These are phyloP conservation scores for Phytopythium chamaehyphon DNA, from an alignment of 352 stramenopile genomes.

Conservation along the genomic window DNA sequence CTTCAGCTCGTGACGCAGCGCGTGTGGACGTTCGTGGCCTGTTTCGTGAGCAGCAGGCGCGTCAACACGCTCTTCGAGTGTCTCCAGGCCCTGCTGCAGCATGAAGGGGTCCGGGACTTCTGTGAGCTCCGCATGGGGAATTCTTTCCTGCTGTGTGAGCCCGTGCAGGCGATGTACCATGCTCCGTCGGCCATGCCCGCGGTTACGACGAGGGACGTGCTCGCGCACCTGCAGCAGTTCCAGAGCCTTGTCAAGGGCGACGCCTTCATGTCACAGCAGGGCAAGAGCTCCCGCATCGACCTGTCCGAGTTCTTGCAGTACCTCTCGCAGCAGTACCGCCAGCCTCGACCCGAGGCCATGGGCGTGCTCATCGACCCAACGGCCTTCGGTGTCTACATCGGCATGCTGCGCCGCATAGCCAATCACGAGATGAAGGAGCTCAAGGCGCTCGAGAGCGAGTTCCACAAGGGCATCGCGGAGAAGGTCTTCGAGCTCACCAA, in stretches of 20 bases:
- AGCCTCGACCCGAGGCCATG: slow-evolving; percentile 58
- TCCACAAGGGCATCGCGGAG: slow-evolving; percentile 71
- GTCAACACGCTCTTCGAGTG: slow-evolving; percentile 78
- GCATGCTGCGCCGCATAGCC: slow-evolving; percentile 64
- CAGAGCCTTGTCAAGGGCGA: slow-evolving; percentile 59
- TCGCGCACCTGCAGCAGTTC: slow-evolving; percentile 62
- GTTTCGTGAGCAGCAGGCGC: slow-evolving; percentile 65
- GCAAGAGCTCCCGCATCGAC: slow-evolving; percentile 48
- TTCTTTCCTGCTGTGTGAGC: slow-evolving; percentile 73
- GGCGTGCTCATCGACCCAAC: slow-evolving; percentile 57
- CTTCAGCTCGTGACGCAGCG: slow-evolving; percentile 66
- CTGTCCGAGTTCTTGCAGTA: slow-evolving; percentile 69
- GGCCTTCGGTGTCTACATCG: slow-evolving; percentile 75
- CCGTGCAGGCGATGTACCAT: slow-evolving; percentile 71
- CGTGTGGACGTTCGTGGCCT: slow-evolving; percentile 79
- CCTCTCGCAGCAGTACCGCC: slow-evolving; percentile 59
- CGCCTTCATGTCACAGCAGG: slow-evolving; percentile 30
- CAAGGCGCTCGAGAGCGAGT: slow-evolving; percentile 73
- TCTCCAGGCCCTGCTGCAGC: slow-evolving; percentile 52
- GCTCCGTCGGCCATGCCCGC: slow-evolving; percentile 34
- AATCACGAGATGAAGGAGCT: slow-evolving; percentile 82
- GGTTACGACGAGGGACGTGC: slow-evolving; percentile 67
- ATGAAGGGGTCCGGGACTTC: slow-evolving; percentile 65
- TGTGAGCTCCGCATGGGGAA: slow-evolving; percentile 71
- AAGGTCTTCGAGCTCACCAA: slow-evolving; percentile 83